Percentiles rank a stretch among this genome's conserved stretches.
Conservation (phyloP, 306 rosid species). For the Ochetophila trinervis region DNA sequence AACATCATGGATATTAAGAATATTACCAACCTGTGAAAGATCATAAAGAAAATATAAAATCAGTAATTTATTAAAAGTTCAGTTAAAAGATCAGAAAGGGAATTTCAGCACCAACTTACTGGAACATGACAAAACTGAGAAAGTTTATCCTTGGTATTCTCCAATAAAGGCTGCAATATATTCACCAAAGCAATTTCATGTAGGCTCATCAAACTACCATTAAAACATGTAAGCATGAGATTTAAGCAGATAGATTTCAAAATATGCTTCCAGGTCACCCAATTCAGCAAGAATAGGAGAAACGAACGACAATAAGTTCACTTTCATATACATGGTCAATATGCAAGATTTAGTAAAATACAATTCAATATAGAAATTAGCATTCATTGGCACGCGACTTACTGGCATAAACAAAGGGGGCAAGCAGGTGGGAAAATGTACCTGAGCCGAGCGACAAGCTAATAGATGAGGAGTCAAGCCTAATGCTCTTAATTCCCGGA, state of each 20-base stretch:
- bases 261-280: background rate
- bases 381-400: background rate
- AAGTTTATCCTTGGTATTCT: conserved; percentile 81
- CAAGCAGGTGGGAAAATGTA: conserved; percentile 27
- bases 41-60: conserved; percentile 24
- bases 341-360: too few relatives aligned
- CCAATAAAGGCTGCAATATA: conserved; percentile 76
- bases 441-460: conserved; percentile 98
- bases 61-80: conserved; percentile 22
- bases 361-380: background rate
- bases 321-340: too few relatives aligned
- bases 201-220: conserved; percentile 11
- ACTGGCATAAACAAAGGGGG: conserved; percentile 21
- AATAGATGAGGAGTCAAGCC: conserved; percentile 95
- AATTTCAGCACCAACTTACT: conserved; percentile 54
- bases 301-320: background rate
- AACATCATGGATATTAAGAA: conserved; percentile 90
- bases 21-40: conserved; percentile 62
- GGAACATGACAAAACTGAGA: conserved; percentile 98
- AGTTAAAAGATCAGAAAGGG: conserved; percentile 24
- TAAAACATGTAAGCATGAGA: conserved; percentile 14
- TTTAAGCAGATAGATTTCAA: conserved; percentile 16
- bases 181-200: background rate
- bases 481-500: conserved; percentile 89
- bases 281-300: too few relatives aligned